A percentile compares a stretch with the other conserved stretches of the same genome.
These are phyloP conservation scores for Fraxinus albicans DNA, from an alignment of 305 asterid species.

Conservation along the genomic window DNA sequence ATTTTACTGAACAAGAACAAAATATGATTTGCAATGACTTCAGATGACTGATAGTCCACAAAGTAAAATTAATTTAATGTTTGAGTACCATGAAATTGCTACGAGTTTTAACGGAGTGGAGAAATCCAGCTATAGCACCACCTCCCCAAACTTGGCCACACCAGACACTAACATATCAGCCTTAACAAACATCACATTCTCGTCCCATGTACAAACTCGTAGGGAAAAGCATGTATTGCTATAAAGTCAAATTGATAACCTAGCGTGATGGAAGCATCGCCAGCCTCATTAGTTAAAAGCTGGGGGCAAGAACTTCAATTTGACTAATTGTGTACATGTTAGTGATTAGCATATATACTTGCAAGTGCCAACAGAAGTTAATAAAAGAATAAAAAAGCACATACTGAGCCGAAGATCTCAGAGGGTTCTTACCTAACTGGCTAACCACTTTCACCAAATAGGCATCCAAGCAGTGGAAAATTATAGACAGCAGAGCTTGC, in stretches of 20 bases:
- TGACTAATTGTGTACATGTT: neutral
- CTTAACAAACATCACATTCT: neutral
- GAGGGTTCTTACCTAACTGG: constrained; percentile 63
- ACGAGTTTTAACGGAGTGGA: neutral
- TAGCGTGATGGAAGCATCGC: neutral
- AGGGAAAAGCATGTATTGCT: neutral
- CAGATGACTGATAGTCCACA: neutral
- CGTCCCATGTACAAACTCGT: neutral
- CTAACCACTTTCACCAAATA: constrained; percentile 67
- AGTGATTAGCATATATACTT: neutral
- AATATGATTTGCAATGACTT: neutral
- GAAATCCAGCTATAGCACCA: neutral
- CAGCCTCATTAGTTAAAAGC: neutral
- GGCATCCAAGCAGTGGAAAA: constrained; percentile 87
- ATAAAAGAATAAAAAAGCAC: neutral
- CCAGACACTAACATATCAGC: neutral
- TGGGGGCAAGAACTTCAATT: neutral
- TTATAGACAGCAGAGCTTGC: constrained; percentile 86
- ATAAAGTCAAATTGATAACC: neutral
- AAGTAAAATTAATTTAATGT: neutral
- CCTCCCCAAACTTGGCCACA: neutral
- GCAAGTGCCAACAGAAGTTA: neutral
- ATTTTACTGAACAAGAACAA: neutral
- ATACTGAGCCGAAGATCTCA: constrained; percentile 2
- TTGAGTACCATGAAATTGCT: neutral